phyloP scores from a whole-genome alignment of 1,139 yeast species.

The Scheffersomyces segobiensis region DNA sequence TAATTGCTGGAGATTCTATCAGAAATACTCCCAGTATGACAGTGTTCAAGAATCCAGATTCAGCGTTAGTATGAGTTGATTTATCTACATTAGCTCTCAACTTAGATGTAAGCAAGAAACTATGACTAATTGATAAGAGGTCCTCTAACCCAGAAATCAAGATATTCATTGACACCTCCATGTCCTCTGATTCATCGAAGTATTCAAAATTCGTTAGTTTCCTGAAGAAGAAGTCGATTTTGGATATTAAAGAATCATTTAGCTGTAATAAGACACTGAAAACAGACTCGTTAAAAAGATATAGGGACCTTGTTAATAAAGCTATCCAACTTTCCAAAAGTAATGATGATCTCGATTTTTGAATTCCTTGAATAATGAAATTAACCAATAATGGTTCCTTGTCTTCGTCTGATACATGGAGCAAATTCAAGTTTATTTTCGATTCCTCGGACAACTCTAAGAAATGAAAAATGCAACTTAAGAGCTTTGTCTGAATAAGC shows the following conservation, averaged over 20 bases:
- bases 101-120: constrained; percentile 46
- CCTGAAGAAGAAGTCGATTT: constrained; percentile 39
- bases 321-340: constrained; percentile 50
- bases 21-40: constrained; percentile 87
- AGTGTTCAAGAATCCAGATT: constrained; percentile 65
- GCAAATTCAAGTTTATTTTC: constrained; percentile 29
- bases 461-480: constrained; percentile 31
- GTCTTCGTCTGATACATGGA: constrained; percentile 32
- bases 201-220: constrained; percentile 12
- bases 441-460: constrained; percentile 34
- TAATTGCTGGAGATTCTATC: constrained; percentile 66
- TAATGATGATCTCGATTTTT: constrained; percentile 32
- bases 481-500: constrained; percentile 27
- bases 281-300: constrained; percentile 50
- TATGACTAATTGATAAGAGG: constrained; percentile 61
- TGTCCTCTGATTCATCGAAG: constrained; percentile 27
- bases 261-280: constrained; percentile 52
- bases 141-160: constrained; percentile 69
- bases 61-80: constrained; percentile 17
- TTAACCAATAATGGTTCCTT: constrained; percentile 34
- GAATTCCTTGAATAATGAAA: constrained; percentile 43
- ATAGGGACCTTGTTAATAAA: constrained; percentile 45
- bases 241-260: constrained; percentile 51
- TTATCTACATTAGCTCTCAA: constrained; percentile 18
- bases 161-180: constrained; percentile 50